Base-by-base conservation (phyloP, 2,329 filamentous ascomycete species). In the Tolypocladium paradoxum region DNA sequence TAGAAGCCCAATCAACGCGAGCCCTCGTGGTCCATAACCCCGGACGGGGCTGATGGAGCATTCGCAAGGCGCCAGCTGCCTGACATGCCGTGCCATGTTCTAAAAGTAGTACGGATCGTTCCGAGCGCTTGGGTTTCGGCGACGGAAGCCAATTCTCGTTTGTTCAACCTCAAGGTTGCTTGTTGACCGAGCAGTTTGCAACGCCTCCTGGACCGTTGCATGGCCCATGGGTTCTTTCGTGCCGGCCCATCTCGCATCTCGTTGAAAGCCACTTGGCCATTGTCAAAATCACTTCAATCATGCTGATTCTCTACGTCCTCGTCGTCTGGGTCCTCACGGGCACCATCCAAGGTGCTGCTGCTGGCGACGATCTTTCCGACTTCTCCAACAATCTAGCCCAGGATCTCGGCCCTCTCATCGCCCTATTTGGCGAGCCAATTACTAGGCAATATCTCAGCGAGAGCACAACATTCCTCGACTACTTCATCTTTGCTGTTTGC, bases 381-480 rank as follows among this genome's bases (percentile, higher is more conserved):
- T 68, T 70, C 47, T 61, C 62, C 14, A 69, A 70, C 51, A 67
- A 71, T 45, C 52, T 71, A 1, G 65, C 66, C 6, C 64, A 62
- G 0, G 68, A 71, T 49, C 56, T 72, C 6, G 61, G 56, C 0
- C 66, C 66, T 1, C 54, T 72, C 1, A 56, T 73, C 1, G 58
- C 66, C 0, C 59, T 73, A 2, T 0, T 72, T 29, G 70, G 70
- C 8, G 70, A 73, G 35, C 61, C 65, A 1, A 61, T 70, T 1
- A 70, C 70, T 0, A 69, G 68, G 38, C 68, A 73, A 37, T 73
- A 66, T 46, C 59, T 73, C 2, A 72, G 50, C 55, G 63, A 69
- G 49, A 63, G 62, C 0, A 58, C 63, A 1, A 58, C 56, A 2
- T 58, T 52, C 4, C 52, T 63, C 0, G 70, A 72, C 48, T 58